phyloP scores from a whole-genome alignment of 208 protist genomes.

The Leishmania gerbilli region DNA sequence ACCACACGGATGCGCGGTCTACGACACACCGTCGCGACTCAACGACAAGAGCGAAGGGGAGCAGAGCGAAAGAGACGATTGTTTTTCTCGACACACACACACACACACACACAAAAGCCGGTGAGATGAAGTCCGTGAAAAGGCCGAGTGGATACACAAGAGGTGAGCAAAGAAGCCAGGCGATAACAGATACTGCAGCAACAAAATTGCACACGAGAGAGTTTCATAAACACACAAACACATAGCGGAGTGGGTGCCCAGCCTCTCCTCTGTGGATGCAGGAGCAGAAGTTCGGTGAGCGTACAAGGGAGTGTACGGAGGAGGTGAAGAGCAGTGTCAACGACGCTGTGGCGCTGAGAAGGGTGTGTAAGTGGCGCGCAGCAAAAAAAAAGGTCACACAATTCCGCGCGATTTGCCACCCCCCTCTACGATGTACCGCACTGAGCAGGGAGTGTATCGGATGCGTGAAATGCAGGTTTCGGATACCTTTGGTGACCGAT shows the following conservation, averaged over 20 bases:
- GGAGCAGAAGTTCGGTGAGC: not conserved
- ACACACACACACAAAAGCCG: no score
- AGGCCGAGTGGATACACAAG: slow-evolving; percentile 1
- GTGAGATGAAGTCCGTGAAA: not conserved
- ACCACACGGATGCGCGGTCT: not conserved
- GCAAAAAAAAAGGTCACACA: not conserved
- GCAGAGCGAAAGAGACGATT: not conserved
- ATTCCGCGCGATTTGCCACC: no score
- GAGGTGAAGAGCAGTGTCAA: not conserved
- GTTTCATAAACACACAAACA: not conserved
- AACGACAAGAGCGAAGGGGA: slow-evolving; percentile 6
- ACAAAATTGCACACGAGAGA: not conserved
- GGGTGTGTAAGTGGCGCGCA: not conserved
- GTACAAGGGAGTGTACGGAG: not conserved
- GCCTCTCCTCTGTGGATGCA: not conserved
- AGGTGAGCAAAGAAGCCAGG: slow-evolving; percentile 4
- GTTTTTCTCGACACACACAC: no score
- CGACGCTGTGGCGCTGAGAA: not conserved
- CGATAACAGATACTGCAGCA: not conserved
- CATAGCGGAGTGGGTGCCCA: not conserved
- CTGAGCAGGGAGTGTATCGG: not conserved
- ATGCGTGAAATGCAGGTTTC: not conserved
- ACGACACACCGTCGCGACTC: not conserved
- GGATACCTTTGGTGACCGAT: not conserved
- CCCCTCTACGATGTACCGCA: not conserved